These are phyloP conservation scores for Candida sp. DNA, from an alignment of 1,139 yeast species.

Conservation along the genomic window DNA sequence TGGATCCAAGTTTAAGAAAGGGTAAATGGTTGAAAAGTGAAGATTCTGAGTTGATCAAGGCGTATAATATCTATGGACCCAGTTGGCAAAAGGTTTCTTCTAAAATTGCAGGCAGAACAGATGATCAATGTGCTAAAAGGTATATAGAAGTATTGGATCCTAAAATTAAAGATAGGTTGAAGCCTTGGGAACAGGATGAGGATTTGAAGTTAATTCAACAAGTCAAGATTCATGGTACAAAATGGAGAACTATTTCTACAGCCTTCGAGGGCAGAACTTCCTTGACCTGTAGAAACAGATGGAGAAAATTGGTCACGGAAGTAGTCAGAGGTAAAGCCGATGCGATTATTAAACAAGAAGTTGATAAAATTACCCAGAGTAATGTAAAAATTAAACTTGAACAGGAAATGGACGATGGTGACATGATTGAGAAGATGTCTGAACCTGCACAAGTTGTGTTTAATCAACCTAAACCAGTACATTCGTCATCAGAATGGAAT, in stretches of 20 bases:
- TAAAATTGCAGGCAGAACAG: slow-evolving; percentile 80
- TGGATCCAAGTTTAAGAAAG: slow-evolving; percentile 76
- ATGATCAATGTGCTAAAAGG: slow-evolving; percentile 92
- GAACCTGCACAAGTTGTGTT: neutral
- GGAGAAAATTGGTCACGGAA: slow-evolving; percentile 83
- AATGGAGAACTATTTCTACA: slow-evolving; percentile 80
- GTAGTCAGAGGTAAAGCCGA: slow-evolving; percentile 63
- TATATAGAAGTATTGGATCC: slow-evolving; percentile 90
- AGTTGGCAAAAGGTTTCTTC: slow-evolving; percentile 84
- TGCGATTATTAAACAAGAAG: slow-evolving; percentile 30
- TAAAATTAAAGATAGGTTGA: slow-evolving; percentile 66
- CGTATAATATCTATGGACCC: slow-evolving; percentile 69
- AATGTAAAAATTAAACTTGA: slow-evolving; percentile 3
- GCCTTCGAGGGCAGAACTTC: slow-evolving; percentile 81
- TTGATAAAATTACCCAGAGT: slow-evolving; percentile 29
- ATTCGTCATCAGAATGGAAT: slow-evolving; percentile 28
- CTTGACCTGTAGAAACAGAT: slow-evolving; percentile 85
- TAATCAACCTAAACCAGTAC: neutral
- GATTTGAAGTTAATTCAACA: slow-evolving; percentile 64
- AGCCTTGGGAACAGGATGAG: slow-evolving; percentile 80
- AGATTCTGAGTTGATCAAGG: slow-evolving; percentile 61
- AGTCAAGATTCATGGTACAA: slow-evolving; percentile 77
- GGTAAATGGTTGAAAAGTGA: slow-evolving; percentile 92
- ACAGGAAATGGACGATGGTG: neutral
- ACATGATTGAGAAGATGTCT: neutral